Conservation (phyloP, 257 asterid species). For the Coffea canephora region DNA sequence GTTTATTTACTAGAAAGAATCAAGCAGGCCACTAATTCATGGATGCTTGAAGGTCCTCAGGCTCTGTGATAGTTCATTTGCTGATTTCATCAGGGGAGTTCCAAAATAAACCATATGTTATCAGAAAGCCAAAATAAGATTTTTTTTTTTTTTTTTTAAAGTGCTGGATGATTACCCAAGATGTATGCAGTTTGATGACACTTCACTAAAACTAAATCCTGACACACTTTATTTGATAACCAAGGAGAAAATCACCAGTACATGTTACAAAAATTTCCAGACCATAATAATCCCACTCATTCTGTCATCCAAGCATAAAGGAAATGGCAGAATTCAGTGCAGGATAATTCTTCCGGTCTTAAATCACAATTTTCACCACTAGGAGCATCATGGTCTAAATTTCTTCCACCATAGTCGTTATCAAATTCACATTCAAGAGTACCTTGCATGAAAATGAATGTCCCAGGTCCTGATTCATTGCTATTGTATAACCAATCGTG, state of each 20-base stretch:
- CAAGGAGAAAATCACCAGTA: background rate
- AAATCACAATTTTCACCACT: conserved; percentile 22
- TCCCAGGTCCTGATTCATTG: conserved; percentile 47
- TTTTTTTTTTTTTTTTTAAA: no score
- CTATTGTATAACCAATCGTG: conserved; percentile 72
- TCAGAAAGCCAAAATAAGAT: no score
- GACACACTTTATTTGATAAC: background rate
- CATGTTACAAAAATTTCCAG: background rate
- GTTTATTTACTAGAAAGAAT: no score
- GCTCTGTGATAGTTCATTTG: no score
- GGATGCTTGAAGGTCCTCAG: no score
- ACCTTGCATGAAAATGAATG: conserved; percentile 61
- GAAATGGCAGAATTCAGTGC: conserved; percentile 61
- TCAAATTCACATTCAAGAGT: conserved; percentile 21
- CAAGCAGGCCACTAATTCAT: no score
- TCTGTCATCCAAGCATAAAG: conserved; percentile 73
- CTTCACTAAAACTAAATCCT: conserved; percentile 1
- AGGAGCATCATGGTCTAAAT: conserved; percentile 9
- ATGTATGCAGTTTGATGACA: background rate
- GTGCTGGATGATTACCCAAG: no score
- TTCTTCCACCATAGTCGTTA: conserved; percentile 9
- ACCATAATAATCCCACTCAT: conserved; percentile 17
- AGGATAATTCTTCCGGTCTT: conserved; percentile 18
- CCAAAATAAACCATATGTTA: no score
- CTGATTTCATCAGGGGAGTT: no score